phyloP scores from a whole-genome alignment of 371 early-diverging fungal species.

The Gilbertella persicaria region DNA sequence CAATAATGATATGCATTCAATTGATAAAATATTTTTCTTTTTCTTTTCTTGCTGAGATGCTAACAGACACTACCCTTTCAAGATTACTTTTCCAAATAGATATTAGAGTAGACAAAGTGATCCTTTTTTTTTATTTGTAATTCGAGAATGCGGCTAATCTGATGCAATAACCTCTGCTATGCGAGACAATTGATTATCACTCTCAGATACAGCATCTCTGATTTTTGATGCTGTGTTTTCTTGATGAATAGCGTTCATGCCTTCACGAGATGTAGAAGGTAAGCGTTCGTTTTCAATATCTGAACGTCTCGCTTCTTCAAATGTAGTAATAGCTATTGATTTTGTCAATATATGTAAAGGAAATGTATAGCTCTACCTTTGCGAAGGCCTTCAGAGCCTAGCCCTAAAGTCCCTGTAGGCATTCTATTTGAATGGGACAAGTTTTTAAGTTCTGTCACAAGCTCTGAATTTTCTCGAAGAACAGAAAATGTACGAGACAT shows the following conservation, averaged over 20 bases:
- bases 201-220: constrained; percentile 9
- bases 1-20: no score
- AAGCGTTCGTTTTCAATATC: constrained; percentile 92
- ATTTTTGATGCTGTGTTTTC: constrained; percentile 47
- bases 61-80: no score
- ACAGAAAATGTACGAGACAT: constrained; percentile 88
- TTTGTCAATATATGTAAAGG: not conserved
- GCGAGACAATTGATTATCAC: constrained; percentile 13
- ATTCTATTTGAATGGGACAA: constrained; percentile 77
- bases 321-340: constrained; percentile 74
- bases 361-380: constrained; percentile 46
- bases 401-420: constrained; percentile 83
- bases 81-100: no score
- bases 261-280: constrained; percentile 73
- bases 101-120: no score
- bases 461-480: constrained; percentile 87
- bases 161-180: constrained; percentile 24
- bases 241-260: constrained; percentile 37
- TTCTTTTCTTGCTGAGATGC: no score
- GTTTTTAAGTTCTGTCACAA: constrained; percentile 89
- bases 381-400: constrained; percentile 91
- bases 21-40: no score
- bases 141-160: no score
- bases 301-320: constrained; percentile 89
- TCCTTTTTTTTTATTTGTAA: no score